Percentiles rank a stretch among this genome's conserved stretches.
phyloP scores from a whole-genome alignment of 805 yeast genomes.

The Starmerella ratchasimensis region DNA sequence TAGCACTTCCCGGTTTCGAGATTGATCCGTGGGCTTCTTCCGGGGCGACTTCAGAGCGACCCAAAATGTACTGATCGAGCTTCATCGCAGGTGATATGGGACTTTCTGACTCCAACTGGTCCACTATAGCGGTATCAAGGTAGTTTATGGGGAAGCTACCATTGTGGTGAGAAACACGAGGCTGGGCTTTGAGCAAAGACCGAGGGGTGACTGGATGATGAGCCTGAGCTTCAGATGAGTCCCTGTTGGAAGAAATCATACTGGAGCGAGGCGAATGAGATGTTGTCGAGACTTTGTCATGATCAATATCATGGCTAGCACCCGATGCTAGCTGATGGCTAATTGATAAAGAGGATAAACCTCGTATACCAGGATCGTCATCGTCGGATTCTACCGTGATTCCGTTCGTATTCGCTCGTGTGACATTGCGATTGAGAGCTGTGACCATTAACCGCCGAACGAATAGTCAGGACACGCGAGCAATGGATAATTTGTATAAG shows the following conservation, averaged over 20 bases:
- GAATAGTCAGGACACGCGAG: no score
- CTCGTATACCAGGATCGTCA: conserved; percentile 23
- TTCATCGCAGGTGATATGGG: conserved; percentile 10
- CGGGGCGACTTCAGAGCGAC: conserved; percentile 13
- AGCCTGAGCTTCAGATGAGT: no score
- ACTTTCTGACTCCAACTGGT: conserved; percentile 4
- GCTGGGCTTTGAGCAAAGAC: no score
- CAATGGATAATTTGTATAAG: no score
- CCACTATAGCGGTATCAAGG: conserved; percentile 15
- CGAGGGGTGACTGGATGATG: no score
- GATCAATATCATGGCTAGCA: no score
- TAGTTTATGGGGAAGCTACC: no score
- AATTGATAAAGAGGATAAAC: conserved; percentile 10
- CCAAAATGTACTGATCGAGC: conserved; percentile 16
- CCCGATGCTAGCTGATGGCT: no score
- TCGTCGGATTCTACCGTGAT: conserved; percentile 18
- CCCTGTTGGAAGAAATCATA: no score
- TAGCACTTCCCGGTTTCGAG: conserved; percentile 12
- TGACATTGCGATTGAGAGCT: conserved; percentile 14
- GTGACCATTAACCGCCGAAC: conserved; percentile 12
- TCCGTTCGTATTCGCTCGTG: conserved; percentile 11
- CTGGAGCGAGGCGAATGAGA: no score
- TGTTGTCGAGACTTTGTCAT: no score
- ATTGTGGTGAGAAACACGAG: no score
- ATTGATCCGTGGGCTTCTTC: conserved; percentile 15